A percentile compares a stretch with the other conserved stretches of the same genome.
Conservation (phyloP, 345 rosid species). For the Hibiscus mutabilis region DNA sequence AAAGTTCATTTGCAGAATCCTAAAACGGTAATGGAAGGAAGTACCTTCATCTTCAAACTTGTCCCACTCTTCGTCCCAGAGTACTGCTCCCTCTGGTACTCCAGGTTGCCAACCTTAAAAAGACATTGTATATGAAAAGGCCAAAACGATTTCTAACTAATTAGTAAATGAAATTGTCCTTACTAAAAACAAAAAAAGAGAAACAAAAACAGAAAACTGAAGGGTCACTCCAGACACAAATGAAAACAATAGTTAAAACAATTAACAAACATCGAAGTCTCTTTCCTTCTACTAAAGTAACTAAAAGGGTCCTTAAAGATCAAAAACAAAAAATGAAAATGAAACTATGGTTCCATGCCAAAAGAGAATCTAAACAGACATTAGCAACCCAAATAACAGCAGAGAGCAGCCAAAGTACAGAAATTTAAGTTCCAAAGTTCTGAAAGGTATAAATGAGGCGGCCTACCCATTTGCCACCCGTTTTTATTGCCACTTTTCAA, state of each 20-base stretch:
- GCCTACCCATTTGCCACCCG: not conserved
- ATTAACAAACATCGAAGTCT: not conserved
- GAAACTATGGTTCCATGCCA: not conserved
- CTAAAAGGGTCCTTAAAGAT: not conserved
- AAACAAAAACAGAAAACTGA: not conserved
- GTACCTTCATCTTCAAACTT: conserved; percentile 96
- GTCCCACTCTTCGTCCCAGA: conserved; percentile 99
- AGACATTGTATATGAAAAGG: conserved; percentile 20
- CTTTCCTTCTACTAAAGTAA: not conserved
- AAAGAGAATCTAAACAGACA: not conserved
- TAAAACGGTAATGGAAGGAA: conserved; percentile 3
- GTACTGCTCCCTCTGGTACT: conserved; percentile 71
- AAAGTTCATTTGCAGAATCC: not conserved
- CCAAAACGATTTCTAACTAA: conserved; percentile 5
- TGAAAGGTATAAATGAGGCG: not conserved
- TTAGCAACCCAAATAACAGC: not conserved
- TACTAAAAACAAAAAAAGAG: no score
- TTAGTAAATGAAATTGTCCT: not conserved
- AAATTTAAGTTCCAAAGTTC: not conserved
- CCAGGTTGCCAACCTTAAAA: conserved; percentile 96
- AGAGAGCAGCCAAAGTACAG: not conserved
- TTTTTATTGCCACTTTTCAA: not conserved
- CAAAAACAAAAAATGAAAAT: not conserved
- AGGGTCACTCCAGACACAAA: not conserved
- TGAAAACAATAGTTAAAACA: not conserved